Percentiles rank a stretch among this genome's conserved stretches.
These are phyloP conservation scores for Tilletia horrida DNA, from an alignment of 1,284 basidiomycete species.

Conservation along the genomic window DNA sequence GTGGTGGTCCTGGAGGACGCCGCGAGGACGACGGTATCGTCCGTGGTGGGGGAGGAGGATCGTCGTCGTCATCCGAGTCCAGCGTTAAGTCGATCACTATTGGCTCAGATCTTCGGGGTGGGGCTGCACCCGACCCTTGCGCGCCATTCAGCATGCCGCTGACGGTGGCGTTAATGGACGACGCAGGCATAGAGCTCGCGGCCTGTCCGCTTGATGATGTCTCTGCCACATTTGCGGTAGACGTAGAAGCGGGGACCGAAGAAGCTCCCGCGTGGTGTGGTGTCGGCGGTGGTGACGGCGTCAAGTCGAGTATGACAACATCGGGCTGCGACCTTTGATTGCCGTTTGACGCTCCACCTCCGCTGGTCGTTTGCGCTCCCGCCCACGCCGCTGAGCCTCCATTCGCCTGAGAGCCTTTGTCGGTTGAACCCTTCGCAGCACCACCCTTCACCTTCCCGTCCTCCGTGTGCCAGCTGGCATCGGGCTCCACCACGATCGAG, in stretches of 20 bases:
- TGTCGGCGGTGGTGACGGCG: slow-evolving; percentile 1
- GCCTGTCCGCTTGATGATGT: too few species aligned
- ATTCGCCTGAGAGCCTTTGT: neutral
- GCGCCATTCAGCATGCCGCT: neutral
- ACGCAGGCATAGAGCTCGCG: neutral
- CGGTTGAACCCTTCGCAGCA: neutral
- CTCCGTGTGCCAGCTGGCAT: slow-evolving; percentile 89
- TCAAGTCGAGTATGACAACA: neutral
- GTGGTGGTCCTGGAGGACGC: neutral
- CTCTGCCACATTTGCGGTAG: neutral
- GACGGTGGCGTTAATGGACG: neutral
- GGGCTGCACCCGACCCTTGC: neutral
- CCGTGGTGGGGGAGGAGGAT: neutral
- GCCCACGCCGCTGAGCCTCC: neutral
- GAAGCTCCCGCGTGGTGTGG: neutral
- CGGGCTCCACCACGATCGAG: slow-evolving; percentile 85
- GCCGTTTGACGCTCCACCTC: neutral
- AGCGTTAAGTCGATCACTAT: slow-evolving; percentile 8
- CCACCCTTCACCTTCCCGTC: slow-evolving; percentile 67
- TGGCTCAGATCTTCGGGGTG: neutral
- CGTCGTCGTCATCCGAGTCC: slow-evolving; percentile 11
- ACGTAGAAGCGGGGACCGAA: neutral
- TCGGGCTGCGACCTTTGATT: neutral
- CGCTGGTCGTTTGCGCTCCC: neutral
- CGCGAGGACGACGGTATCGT: neutral